Percentiles rank a stretch among this genome's conserved stretches.
phyloP scores from a whole-genome alignment of 2,329 filamentous ascomycete genomes.

The Fusarium begoniae region DNA sequence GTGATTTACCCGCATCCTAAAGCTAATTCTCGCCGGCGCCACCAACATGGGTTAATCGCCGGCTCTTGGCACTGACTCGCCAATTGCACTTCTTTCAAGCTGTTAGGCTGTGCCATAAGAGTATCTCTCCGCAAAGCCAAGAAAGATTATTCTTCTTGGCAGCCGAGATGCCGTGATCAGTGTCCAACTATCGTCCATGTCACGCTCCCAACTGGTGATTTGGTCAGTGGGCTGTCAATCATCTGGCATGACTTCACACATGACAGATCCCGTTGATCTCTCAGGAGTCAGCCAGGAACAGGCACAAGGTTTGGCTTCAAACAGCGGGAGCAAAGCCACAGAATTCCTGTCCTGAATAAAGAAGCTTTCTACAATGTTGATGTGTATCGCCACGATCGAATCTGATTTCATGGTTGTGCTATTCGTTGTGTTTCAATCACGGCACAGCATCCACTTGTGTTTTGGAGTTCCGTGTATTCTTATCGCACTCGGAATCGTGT shows the following conservation, averaged over 20 bases:
- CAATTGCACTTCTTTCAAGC: not conserved
- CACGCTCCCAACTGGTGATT: slow-evolving; percentile 1
- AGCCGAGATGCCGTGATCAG: slow-evolving; percentile 32
- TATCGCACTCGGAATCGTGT: slow-evolving; percentile 17
- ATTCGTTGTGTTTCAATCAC: slow-evolving; percentile 12
- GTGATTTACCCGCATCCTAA: slow-evolving; percentile 11
- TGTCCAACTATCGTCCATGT: not conserved
- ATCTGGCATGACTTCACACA: slow-evolving; percentile 1
- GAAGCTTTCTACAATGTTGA: not conserved
- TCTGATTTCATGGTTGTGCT: not conserved
- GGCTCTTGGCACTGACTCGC: slow-evolving; percentile 26
- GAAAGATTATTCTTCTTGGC: slow-evolving; percentile 20
- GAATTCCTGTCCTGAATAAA: slow-evolving; percentile 18
- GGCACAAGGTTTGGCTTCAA: slow-evolving; percentile 8
- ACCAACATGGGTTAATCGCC: slow-evolving; percentile 15
- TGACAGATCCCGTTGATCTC: not conserved
- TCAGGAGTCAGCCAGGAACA: slow-evolving; percentile 24
- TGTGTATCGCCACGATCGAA: not conserved
- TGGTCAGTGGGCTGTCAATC: not conserved
- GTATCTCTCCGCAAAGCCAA: slow-evolving; percentile 2
- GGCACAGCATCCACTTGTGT: slow-evolving; percentile 21
- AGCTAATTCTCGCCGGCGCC: slow-evolving; percentile 9
- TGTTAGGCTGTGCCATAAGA: not conserved
- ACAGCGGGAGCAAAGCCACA: slow-evolving; percentile 27
- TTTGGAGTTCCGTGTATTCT: slow-evolving; percentile 2